Evolutionary conservation across 306 rosid species (phyloP), one percentile per base, ranked within the genome.

Genomic region (Betula pendula): DNA sequence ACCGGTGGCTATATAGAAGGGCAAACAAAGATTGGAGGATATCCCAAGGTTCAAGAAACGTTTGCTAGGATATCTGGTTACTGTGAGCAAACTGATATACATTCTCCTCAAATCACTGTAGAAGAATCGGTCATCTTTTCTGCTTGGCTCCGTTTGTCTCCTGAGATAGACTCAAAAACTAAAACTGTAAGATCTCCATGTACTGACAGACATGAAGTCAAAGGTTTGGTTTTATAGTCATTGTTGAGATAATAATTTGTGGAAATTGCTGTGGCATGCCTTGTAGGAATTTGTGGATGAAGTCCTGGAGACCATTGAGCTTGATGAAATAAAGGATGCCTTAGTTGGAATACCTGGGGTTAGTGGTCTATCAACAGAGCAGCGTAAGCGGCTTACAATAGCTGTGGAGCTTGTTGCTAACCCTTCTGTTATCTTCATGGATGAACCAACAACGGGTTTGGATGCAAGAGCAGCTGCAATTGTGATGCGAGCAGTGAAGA

Each of bases 361-460:
- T 40, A 85, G 84, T 16, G 94, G 91, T 16, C 75, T 87, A 51
- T 89, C 94, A 17, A 89, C 91, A 51, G 90, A 87, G 85, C 94
- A 87, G 70, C 84, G 90, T 35, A 89, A 89, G 51, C 72, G 91
- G 42, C 81, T 89, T 12, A 89, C 94, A 7, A 87, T 89, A 75
- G 94, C 91, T 2, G 76, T 87, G 35, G 91, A 89, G 69, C 87
- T 89, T 35, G 87, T 89, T 35, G 88, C 93, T 22, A 89, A 89
- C 77, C 93, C 91, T 35, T 87, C 88, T 22, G 85, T 89, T 48
- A 85, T 89, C 69, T 85, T 87, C 84, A 82, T 89, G 91, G 94
- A 85, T 78, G 94, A 87, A 70, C 91, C 91, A 7, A 89, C 94
- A 72, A 81, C 94, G 0, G 88, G 94, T 33, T 79, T 89, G 59